Evolutionary conservation across 371 early-diverging fungal genomes (phyloP), one percentile per base, ranked within the genome.

Genomic region (Mortierella sp.): DNA sequence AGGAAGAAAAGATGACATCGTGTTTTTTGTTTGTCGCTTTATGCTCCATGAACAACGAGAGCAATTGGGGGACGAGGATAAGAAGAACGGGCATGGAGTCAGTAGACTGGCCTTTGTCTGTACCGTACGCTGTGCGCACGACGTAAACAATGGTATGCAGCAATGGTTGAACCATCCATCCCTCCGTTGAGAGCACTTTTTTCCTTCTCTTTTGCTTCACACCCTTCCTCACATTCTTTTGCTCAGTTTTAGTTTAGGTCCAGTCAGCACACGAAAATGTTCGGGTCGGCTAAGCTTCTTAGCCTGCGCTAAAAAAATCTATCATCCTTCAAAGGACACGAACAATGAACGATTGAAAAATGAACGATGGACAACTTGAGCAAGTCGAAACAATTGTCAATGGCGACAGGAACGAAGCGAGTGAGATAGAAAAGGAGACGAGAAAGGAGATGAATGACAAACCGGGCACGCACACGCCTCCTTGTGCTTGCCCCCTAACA

Each of bases 261-360:
- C 50, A 53, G 11, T 29, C 24, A 9, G 29, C 55, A 55, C 55
- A 31, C 55, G 31, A 55, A 31, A 31, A 31, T 26, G 9, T 5
- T 55, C 55, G 55, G 55, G 55, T 55, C 55, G 55, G 55, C 55
- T 55, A 55, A 55, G 55, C 16, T 55, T 31, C n/a, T n/a, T n/a
- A n/a, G n/a, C n/a, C n/a, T n/a, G n/a, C n/a, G n/a, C n/a, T n/a
- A n/a, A n/a, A n/a, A n/a, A n/a, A n/a, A n/a, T n/a, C n/a, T n/a
- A n/a, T n/a, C n/a, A n/a, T n/a, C n/a, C n/a, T n/a, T n/a, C n/a
- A n/a, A n/a, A n/a, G n/a, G n/a, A n/a, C n/a, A n/a, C n/a, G n/a
- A n/a, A n/a, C n/a, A n/a, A n/a, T n/a, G n/a, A n/a, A n/a, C n/a
- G n/a, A n/a, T n/a, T n/a, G n/a, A n/a, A n/a, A n/a, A n/a, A 47